phyloP scores from a whole-genome alignment of 306 rosid genomes.

The Vicia faba region DNA sequence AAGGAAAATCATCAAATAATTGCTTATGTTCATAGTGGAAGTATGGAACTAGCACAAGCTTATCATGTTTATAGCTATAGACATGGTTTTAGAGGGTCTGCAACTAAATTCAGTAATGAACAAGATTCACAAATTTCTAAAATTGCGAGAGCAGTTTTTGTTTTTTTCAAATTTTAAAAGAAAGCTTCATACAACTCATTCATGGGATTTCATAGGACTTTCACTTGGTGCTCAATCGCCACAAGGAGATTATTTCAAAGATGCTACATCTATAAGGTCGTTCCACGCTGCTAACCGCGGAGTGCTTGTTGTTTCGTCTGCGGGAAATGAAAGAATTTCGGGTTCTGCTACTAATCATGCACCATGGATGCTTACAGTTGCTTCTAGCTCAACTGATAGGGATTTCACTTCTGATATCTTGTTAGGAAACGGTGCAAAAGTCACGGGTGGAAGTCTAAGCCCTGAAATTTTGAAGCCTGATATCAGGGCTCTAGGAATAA shows the following conservation, averaged over 20 bases:
- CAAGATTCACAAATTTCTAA: conserved; percentile 73
- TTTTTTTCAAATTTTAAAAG: conserved; percentile 75
- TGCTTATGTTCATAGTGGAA: conserved; percentile 69
- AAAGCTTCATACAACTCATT: conserved; percentile 81
- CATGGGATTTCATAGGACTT: conserved; percentile 95
- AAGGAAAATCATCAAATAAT: conserved; percentile 67
- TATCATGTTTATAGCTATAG: conserved; percentile 74
- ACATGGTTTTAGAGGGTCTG: conserved; percentile 81
- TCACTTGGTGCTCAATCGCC: conserved; percentile 81
- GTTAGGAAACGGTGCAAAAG: conserved; percentile 55
- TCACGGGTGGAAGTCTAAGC: conserved; percentile 70
- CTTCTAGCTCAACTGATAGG: conserved; percentile 87
- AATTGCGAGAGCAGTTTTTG: conserved; percentile 78
- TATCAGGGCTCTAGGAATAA: conserved; percentile 81
- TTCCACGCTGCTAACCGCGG: conserved; percentile 76
- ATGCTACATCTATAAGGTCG: conserved; percentile 84
- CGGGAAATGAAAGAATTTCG: conserved; percentile 69
- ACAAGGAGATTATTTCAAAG: conserved; percentile 79
- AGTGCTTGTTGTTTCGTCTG: conserved; percentile 71
- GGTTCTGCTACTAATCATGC: conserved; percentile 79
- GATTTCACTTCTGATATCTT: conserved; percentile 75
- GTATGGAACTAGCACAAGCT: conserved; percentile 65
- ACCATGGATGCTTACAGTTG: conserved; percentile 84
- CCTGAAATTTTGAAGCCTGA: conserved; percentile 93
- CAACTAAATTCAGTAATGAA: conserved; percentile 67